Evolutionary conservation across 305 asterid species (phyloP).

Genomic region (Fraxinus dipetala): DNA sequence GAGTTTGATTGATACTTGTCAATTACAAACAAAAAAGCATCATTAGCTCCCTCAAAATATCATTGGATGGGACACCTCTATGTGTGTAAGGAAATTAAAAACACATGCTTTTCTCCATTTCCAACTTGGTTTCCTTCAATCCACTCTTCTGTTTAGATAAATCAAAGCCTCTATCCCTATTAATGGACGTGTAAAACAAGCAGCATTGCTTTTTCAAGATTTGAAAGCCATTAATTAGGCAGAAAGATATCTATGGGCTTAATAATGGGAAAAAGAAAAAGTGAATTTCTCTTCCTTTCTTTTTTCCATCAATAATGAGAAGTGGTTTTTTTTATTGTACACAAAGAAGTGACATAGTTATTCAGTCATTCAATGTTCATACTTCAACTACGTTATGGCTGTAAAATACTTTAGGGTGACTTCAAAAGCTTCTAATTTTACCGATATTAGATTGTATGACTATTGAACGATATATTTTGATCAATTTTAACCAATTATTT

Average conservation of each 20-base stretch:
- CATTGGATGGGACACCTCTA: constrained; percentile 4
- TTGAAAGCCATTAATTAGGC: constrained; percentile 8
- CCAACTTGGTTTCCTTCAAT: constrained; percentile 2
- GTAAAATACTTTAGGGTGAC: neutral
- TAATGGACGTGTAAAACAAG: constrained; percentile 10
- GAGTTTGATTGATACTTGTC: neutral
- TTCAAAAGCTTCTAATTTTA: neutral
- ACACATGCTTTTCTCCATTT: constrained; percentile 9
- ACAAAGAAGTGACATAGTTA: constrained; percentile 29
- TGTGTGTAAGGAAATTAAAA: neutral
- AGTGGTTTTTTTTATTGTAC: constrained; percentile 24
- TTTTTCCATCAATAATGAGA: constrained; percentile 21
- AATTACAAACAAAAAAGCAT: neutral
- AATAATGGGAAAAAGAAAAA: constrained; percentile 22
- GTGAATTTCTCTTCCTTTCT: constrained; percentile 21
- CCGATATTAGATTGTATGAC: neutral
- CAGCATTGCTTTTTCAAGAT: constrained; percentile 9
- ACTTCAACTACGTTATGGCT: constrained; percentile 26
- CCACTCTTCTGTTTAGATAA: neutral
- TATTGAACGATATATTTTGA: neutral
- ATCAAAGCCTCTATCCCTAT: constrained; percentile 7
- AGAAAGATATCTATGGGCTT: constrained; percentile 23
- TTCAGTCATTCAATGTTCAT: constrained; percentile 10
- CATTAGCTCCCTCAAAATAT: neutral
- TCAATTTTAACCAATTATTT: neutral